A percentile compares a stretch with the other conserved stretches of the same genome.
Conservation (phyloP, 2,329 filamentous ascomycete species). For the Colletotrichum sp. region DNA sequence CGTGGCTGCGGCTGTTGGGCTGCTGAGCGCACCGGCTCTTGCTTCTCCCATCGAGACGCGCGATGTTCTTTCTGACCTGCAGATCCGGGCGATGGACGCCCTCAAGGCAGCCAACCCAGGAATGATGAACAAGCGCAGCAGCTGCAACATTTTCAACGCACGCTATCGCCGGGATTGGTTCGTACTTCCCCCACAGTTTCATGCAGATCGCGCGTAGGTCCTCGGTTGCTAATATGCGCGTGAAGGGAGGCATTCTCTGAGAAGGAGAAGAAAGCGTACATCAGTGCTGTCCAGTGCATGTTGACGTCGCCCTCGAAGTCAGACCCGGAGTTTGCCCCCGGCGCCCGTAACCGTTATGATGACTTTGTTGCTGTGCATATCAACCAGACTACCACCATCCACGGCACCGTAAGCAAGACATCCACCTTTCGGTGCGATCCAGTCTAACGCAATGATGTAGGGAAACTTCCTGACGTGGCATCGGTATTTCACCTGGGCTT, state of each 20-base stretch:
- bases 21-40: neutral
- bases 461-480: constrained; percentile 24
- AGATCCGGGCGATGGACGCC: neutral
- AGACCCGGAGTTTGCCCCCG: constrained; percentile 2
- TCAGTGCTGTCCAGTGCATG: constrained; percentile 22
- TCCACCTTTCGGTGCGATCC: rapidly evolving
- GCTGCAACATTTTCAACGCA: constrained; percentile 14
- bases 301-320: constrained; percentile 8
- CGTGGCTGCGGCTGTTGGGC: neutral
- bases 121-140: neutral
- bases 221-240: neutral
- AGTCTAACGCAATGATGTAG: neutral
- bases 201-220: neutral
- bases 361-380: constrained; percentile 26
- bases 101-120: neutral
- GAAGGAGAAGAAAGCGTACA: constrained; percentile 21
- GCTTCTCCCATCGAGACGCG: neutral
- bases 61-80: constrained; percentile 1
- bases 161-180: constrained; percentile 18
- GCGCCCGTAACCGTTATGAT: constrained; percentile 19
- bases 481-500: constrained; percentile 20
- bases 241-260: neutral
- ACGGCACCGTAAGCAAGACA: constrained; percentile 7
- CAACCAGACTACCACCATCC: constrained; percentile 9
- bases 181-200: neutral